Percentiles rank a stretch among this genome's conserved stretches.
Conservation (phyloP, 1,139 yeast genomes). For the Pichia terricola region DNA sequence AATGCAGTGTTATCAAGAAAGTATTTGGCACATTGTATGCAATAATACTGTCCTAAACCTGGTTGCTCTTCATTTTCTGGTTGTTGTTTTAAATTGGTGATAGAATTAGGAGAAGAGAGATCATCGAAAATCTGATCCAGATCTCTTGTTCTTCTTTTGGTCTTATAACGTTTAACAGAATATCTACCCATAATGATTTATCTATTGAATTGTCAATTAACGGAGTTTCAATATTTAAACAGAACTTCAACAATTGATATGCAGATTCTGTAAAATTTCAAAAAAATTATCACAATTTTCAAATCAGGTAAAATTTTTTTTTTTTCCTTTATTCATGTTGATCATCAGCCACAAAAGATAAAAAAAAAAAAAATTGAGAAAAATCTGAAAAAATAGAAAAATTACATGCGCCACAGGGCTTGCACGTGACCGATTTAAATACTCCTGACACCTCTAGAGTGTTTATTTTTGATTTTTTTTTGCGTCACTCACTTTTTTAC, state of each 20-base stretch:
- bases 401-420: not conserved
- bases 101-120: slow-evolving; percentile 52
- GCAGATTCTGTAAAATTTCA: not conserved
- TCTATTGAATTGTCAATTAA: not conserved
- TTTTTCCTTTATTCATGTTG: not conserved
- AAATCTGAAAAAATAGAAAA: not conserved
- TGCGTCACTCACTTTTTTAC: no score
- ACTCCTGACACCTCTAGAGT: no score
- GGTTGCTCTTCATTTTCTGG: slow-evolving; percentile 84
- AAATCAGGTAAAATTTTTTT: not conserved
- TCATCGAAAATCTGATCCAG: slow-evolving; percentile 78
- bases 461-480: no score
- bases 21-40: slow-evolving; percentile 89
- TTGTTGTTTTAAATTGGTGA: slow-evolving; percentile 61
- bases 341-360: no score
- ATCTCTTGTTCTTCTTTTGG: slow-evolving; percentile 78
- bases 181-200: slow-evolving; percentile 64
- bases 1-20: slow-evolving; percentile 72
- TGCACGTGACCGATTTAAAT: no score
- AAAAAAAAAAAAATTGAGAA: not conserved
- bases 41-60: slow-evolving; percentile 90
- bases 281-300: no score
- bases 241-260: not conserved
- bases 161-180: slow-evolving; percentile 67
- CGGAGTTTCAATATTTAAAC: not conserved